Percentiles rank a stretch among this genome's conserved stretches.
These are phyloP conservation scores for Annulohypoxylon moriforme DNA, from an alignment of 495 filamentous ascomycete genomes.

Conservation along the genomic window DNA sequence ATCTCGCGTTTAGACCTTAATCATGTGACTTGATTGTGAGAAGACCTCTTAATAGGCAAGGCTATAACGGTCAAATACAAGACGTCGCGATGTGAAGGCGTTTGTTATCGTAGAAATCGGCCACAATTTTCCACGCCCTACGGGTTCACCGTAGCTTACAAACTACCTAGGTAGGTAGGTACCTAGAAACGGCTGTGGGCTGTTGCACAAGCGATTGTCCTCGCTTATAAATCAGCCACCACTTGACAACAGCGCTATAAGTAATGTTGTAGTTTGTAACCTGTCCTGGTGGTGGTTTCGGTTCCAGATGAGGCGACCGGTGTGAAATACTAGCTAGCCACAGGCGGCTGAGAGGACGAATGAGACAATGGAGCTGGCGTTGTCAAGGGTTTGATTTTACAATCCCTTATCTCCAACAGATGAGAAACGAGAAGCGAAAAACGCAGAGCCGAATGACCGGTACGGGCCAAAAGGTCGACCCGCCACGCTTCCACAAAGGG, in stretches of 20 bases:
- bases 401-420: slow-evolving; percentile 10
- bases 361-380: not conserved
- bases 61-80: not conserved
- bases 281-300: slow-evolving; percentile 10
- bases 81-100: slow-evolving; percentile 3
- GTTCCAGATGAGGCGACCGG: slow-evolving; percentile 8
- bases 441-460: slow-evolving; percentile 7
- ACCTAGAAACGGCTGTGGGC: slow-evolving; percentile 2
- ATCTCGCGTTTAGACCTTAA: slow-evolving; percentile 17
- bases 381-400: not conserved
- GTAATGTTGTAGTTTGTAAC: slow-evolving; percentile 15
- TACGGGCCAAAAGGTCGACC: slow-evolving; percentile 16
- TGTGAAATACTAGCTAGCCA: slow-evolving; percentile 17
- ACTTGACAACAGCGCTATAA: slow-evolving; percentile 12
- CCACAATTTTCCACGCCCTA: not conserved
- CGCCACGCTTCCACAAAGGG: slow-evolving; percentile 10
- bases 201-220: slow-evolving; percentile 18
- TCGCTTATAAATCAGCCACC: slow-evolving; percentile 23
- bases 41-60: not conserved
- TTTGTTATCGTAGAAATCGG: slow-evolving; percentile 1
- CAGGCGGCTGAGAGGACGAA: slow-evolving; percentile 18
- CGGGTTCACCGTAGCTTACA: not conserved
- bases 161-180: not conserved
- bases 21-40: slow-evolving; percentile 38
- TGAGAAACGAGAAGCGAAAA: slow-evolving; percentile 1